A percentile compares a stretch with the other conserved stretches of the same genome.
Evolutionary conservation across 169 alveolate genomes (phyloP).

Genomic region (Amoebophrya sp.): DNA sequence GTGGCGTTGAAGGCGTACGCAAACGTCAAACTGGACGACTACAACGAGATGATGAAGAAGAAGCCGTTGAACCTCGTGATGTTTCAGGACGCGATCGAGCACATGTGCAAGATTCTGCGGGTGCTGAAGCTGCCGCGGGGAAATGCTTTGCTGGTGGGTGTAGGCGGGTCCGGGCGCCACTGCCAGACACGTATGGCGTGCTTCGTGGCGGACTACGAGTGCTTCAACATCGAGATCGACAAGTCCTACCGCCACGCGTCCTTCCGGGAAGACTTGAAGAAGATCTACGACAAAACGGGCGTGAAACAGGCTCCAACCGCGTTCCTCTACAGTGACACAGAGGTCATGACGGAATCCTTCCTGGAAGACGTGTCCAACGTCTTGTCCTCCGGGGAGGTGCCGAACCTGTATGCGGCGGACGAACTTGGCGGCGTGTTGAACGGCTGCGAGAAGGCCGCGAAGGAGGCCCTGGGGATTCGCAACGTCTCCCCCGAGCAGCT

Average conservation of each 20-base stretch:
- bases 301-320: slow-evolving; percentile 48
- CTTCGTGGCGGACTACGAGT: slow-evolving; percentile 55
- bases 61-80: slow-evolving; percentile 74
- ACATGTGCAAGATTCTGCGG: slow-evolving; percentile 61
- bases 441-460: slow-evolving; percentile 41
- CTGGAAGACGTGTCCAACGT: slow-evolving; percentile 80
- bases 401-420: slow-evolving; percentile 65
- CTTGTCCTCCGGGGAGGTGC: slow-evolving; percentile 76
- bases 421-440: slow-evolving; percentile 52
- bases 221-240: slow-evolving; percentile 66
- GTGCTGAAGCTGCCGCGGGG: slow-evolving; percentile 67
- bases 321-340: slow-evolving; percentile 74
- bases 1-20: slow-evolving; percentile 47
- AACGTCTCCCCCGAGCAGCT: slow-evolving; percentile 48
- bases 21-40: slow-evolving; percentile 53
- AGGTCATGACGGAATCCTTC: slow-evolving; percentile 74
- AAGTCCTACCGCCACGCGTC: slow-evolving; percentile 61
- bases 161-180: slow-evolving; percentile 86
- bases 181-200: slow-evolving; percentile 70
- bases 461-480: slow-evolving; percentile 19
- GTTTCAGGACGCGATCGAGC: slow-evolving; percentile 68
- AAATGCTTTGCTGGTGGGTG: slow-evolving; percentile 81
- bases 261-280: slow-evolving; percentile 69
- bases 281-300: slow-evolving; percentile 61
- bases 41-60: slow-evolving; percentile 55